Conservation (phyloP, 805 yeast species). For the Saturnispora sekii region DNA sequence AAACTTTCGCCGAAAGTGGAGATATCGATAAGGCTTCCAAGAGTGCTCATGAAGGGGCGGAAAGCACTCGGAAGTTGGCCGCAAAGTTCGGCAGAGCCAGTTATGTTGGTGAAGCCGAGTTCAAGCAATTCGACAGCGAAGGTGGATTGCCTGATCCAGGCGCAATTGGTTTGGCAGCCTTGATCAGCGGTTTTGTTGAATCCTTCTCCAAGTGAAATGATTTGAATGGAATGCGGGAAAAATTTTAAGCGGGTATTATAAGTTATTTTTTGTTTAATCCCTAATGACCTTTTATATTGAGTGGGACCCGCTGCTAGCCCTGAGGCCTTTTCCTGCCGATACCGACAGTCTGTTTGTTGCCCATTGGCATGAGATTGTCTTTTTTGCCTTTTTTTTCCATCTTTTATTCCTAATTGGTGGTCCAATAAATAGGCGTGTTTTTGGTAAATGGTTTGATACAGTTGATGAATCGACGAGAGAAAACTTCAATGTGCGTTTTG, state of each 20-base stretch:
- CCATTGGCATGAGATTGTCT: slow-evolving; percentile 72
- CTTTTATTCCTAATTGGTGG: slow-evolving; percentile 45
- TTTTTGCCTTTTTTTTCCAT: slow-evolving; percentile 52
- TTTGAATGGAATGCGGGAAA: not conserved
- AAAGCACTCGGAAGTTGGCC: slow-evolving; percentile 58
- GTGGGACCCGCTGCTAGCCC: slow-evolving; percentile 35
- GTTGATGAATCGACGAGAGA: slow-evolving; percentile 36
- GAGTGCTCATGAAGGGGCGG: slow-evolving; percentile 71
- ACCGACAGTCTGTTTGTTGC: slow-evolving; percentile 35
- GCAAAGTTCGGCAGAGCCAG: slow-evolving; percentile 94
- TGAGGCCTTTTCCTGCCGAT: slow-evolving; percentile 36
- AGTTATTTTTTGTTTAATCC: too few species aligned
- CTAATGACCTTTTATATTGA: slow-evolving; percentile 17
- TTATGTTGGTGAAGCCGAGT: slow-evolving; percentile 61
- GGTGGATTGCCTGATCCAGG: slow-evolving; percentile 95
- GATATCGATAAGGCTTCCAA: slow-evolving; percentile 51
- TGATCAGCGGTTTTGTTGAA: slow-evolving; percentile 25
- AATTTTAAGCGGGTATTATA: too few species aligned
- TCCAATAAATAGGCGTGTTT: slow-evolving; percentile 34
- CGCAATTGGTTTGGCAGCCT: slow-evolving; percentile 65
- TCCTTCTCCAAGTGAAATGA: not conserved
- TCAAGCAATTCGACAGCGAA: slow-evolving; percentile 37
- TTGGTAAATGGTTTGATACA: slow-evolving; percentile 42
- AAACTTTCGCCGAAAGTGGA: slow-evolving; percentile 39
- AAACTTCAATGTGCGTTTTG: slow-evolving; percentile 87